phyloP scores from a whole-genome alignment of 805 yeast genomes.

The Debaryomyces tyrocola region DNA sequence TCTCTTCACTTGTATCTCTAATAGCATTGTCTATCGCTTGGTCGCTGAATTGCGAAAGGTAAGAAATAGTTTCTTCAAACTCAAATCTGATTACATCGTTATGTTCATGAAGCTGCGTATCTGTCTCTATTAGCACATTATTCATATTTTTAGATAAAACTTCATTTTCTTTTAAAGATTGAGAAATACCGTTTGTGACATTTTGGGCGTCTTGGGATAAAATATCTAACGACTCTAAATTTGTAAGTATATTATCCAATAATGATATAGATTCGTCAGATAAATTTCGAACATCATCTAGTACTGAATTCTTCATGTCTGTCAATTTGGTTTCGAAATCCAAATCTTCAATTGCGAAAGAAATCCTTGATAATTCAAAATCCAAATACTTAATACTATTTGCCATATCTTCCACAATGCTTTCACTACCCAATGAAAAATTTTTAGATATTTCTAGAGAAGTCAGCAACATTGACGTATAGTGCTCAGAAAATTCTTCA shows the following conservation, averaged over 20 bases:
- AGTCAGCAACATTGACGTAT: background rate
- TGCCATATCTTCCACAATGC: constrained; percentile 1
- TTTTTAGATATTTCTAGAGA: constrained; percentile 2
- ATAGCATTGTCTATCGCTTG: constrained; percentile 5
- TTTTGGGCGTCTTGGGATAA: constrained; percentile 1
- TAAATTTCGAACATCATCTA: constrained; percentile 2
- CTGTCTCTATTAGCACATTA: background rate
- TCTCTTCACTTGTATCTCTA: background rate
- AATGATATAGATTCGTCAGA: constrained; percentile 1
- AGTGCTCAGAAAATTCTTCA: constrained; percentile 4
- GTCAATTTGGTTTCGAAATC: constrained; percentile 1
- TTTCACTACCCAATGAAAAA: constrained; percentile 1
- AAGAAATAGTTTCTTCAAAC: constrained; percentile 3
- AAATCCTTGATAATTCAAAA: background rate
- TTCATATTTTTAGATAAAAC: background rate
- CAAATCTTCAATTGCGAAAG: background rate
- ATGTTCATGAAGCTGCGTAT: constrained; percentile 2
- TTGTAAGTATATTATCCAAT: constrained; percentile 1
- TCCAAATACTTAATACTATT: background rate
- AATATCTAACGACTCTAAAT: constrained; percentile 2
- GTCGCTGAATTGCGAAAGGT: constrained; percentile 5
- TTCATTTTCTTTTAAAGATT: constrained; percentile 3
- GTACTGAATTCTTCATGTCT: constrained; percentile 1
- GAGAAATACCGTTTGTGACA: background rate
- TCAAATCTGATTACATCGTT: constrained; percentile 4